phyloP scores from a whole-genome alignment of 2,329 filamentous ascomycete genomes.

The Aspergillus tanneri region DNA sequence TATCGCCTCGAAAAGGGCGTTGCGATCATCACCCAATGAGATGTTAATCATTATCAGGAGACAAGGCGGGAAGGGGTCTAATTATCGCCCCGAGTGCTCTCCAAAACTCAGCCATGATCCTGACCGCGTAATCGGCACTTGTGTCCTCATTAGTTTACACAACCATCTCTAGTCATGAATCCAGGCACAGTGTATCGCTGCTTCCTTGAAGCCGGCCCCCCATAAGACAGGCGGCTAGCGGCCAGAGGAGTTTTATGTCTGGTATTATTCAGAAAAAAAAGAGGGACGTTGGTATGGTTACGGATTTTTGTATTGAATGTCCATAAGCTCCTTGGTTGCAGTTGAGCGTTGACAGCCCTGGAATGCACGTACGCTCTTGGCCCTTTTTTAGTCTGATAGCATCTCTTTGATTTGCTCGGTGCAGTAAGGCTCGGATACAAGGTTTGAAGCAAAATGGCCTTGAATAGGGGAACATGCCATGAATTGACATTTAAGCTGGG shows the following conservation, averaged over 20 bases:
- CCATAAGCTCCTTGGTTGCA: constrained; percentile 7
- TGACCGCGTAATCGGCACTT: constrained; percentile 16
- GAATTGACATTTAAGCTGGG: constrained; percentile 47
- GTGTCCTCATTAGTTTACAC: constrained; percentile 17
- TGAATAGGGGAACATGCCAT: constrained; percentile 44
- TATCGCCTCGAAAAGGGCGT: constrained; percentile 4
- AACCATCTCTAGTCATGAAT: constrained; percentile 38
- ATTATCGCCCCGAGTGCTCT: constrained; percentile 33
- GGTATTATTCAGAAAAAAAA: constrained; percentile 29
- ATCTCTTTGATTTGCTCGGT: constrained; percentile 11
- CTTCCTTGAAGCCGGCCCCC: constrained; percentile 23
- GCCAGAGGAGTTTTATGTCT: constrained; percentile 31
- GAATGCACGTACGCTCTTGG: background rate
- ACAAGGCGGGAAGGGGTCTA: background rate
- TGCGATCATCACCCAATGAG: background rate
- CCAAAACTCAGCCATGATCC: constrained; percentile 35
- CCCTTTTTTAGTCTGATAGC: constrained; percentile 22
- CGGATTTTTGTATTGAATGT: constrained; percentile 2
- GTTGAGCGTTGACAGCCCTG: constrained; percentile 1
- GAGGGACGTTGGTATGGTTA: constrained; percentile 10
- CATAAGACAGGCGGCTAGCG: constrained; percentile 27
- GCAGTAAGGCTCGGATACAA: constrained; percentile 48
- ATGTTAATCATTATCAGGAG: constrained; percentile 16
- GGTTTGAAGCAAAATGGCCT: constrained; percentile 48
- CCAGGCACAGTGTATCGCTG: constrained; percentile 29